Conservation (phyloP, 2,329 filamentous ascomycete species). For the Hypoxylon sp. region DNA sequence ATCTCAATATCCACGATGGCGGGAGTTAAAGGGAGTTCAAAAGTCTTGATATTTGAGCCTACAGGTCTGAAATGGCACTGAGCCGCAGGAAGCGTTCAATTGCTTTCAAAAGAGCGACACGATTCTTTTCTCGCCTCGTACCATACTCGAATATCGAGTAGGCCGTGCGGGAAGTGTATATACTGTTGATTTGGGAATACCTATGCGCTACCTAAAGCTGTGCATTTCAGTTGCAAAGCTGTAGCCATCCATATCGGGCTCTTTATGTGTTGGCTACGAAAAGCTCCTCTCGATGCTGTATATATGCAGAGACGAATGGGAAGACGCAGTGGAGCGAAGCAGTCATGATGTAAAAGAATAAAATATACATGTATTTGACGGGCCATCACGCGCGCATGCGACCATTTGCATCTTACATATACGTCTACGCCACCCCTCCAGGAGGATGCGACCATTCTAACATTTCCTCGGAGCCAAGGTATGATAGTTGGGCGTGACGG, state of each 20-base stretch:
- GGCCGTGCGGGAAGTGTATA: slow-evolving; percentile 23
- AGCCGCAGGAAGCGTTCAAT: slow-evolving; percentile 22
- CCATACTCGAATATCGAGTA: slow-evolving; percentile 23
- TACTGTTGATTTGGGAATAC: slow-evolving; percentile 30
- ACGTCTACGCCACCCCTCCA: slow-evolving; percentile 9
- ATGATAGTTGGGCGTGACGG: slow-evolving; percentile 13
- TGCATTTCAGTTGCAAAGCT: slow-evolving; percentile 15
- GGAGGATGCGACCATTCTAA: slow-evolving; percentile 9
- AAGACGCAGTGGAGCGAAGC: slow-evolving; percentile 17
- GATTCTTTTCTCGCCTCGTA: slow-evolving; percentile 13
- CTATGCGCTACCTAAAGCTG: slow-evolving; percentile 6
- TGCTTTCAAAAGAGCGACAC: slow-evolving; percentile 22
- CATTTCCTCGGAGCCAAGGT: slow-evolving; percentile 31
- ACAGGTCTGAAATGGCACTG: slow-evolving; percentile 13
- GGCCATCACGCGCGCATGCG: slow-evolving; percentile 6
- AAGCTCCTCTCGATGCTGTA: slow-evolving; percentile 23
- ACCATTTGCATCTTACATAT: slow-evolving; percentile 13
- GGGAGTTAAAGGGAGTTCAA: slow-evolving; percentile 41
- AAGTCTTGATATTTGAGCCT: slow-evolving; percentile 35
- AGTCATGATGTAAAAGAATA: slow-evolving; percentile 7
- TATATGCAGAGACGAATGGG: slow-evolving; percentile 18
- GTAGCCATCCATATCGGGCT: slow-evolving; percentile 3
- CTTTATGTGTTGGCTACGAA: slow-evolving; percentile 6
- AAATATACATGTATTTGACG: slow-evolving; percentile 20
- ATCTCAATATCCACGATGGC: slow-evolving; percentile 35